Evolutionary conservation across 345 rosid genomes (phyloP), one percentile per base, ranked within the genome.

Genomic region (Pistacia vera): DNA sequence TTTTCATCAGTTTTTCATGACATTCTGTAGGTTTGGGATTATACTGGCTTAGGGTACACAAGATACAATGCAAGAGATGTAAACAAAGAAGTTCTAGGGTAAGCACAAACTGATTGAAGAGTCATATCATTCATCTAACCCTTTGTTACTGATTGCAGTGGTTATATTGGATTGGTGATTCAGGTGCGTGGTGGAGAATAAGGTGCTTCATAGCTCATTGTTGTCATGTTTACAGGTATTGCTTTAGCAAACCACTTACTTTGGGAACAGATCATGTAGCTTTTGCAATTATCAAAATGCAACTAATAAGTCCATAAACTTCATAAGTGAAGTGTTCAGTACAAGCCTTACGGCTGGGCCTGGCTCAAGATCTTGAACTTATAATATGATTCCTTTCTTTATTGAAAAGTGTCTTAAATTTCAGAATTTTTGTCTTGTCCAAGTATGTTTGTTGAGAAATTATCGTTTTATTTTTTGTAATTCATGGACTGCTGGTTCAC

Each of bases 111-210:
- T 41, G 41, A 49, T 25, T 56, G 22, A 48, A 58, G 41, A 63
- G 49, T 66, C 69, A 49, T 60, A 2, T 57, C 52, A 22, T 64
- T 58, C 12, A 65, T 63, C 4, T 73, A 46, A 16, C 70, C 30
- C 36, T 75, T 63, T 55, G 35, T 64, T 60, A 64, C 71, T 62
- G 11, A 61, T 60, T n/a, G 57, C 52, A 51, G 16, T 75, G 63
- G 63, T 78, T 68, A 52, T 80, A 74, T 54, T 83, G 74, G 69
- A 65, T 63, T 76, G 58, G 63, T 79, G 82, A 57, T 77, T 75
- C 84, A 93, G 99, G 87, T 95, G 98, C 56, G 97, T 95, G 0
- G 98, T 93, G 85, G 99, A 95, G 90, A 95, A 95, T 81, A 92
- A 90, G 85, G 93, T 93, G 88, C 96, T 93, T 75, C 98, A 90